Evolutionary conservation across 306 rosid species (phyloP).

Genomic region (Spatholobus suberectus): DNA sequence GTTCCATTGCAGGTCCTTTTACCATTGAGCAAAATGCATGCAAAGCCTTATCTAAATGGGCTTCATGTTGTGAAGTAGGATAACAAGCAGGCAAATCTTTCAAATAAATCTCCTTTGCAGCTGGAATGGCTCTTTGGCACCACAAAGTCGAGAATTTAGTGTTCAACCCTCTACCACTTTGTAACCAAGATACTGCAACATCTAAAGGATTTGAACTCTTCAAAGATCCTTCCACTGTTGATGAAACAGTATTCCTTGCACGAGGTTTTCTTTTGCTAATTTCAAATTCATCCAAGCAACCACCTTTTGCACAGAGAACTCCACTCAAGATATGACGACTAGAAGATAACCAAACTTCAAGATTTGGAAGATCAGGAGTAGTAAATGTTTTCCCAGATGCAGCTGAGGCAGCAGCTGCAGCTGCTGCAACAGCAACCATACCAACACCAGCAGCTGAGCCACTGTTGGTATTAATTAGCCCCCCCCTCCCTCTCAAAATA

Average conservation of each 20-base stretch:
- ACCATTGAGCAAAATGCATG: constrained; percentile 79
- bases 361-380: constrained; percentile 83
- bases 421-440: constrained; percentile 92
- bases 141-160: constrained; percentile 77
- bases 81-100: constrained; percentile 85
- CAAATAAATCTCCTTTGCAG: constrained; percentile 84
- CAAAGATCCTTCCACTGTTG: constrained; percentile 56
- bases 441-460: constrained; percentile 84
- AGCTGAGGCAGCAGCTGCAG: constrained; percentile 89
- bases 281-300: constrained; percentile 79
- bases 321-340: constrained; percentile 70
- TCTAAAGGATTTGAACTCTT: constrained; percentile 70
- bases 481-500: constrained; percentile 86
- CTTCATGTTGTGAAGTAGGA: constrained; percentile 78
- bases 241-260: constrained; percentile 52
- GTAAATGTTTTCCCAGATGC: constrained; percentile 72
- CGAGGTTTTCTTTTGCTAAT: constrained; percentile 71
- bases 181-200: constrained; percentile 82
- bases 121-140: constrained; percentile 84
- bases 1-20: constrained; percentile 77
- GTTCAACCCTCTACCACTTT: constrained; percentile 75
- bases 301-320: constrained; percentile 82
- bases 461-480: constrained; percentile 66
- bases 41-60: constrained; percentile 75
- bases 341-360: constrained; percentile 85